Conservation (phyloP, 1,139 yeast species). For the Candida sojae region DNA sequence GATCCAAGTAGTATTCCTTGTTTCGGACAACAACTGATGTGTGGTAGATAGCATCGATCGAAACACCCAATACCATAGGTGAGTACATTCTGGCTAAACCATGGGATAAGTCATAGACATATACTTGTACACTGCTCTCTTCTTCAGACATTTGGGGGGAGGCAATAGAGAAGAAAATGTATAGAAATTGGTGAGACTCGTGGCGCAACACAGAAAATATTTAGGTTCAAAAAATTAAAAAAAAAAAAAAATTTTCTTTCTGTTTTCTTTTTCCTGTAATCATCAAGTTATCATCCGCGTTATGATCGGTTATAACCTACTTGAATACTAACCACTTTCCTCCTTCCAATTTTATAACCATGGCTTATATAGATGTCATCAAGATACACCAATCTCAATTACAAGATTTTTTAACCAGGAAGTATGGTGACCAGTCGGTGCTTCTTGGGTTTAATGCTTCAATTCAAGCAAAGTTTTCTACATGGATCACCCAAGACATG, state of each 20-base stretch:
- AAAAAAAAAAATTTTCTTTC: conserved; percentile 1
- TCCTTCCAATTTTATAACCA: neutral
- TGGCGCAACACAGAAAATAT: too few species aligned
- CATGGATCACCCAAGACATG: conserved; percentile 40
- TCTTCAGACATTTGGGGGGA: neutral
- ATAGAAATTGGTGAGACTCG: too few species aligned
- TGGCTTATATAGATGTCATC: conserved; percentile 23
- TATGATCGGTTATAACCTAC: neutral
- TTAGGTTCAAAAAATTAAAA: neutral
- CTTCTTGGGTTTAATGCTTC: conserved; percentile 46
- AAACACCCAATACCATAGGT: conserved; percentile 45
- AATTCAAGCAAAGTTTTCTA: conserved; percentile 42
- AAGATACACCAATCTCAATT: conserved; percentile 29
- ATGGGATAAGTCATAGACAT: conserved; percentile 64
- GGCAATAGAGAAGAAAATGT: neutral
- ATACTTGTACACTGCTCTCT: conserved; percentile 36
- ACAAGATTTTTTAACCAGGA: conserved; percentile 27
- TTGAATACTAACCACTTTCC: neutral
- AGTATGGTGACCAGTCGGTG: conserved; percentile 44
- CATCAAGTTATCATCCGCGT: neutral
- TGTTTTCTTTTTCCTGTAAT: neutral
- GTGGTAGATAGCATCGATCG: conserved; percentile 67
- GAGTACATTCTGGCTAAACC: conserved; percentile 47
- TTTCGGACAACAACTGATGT: conserved; percentile 61
- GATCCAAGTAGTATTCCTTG: conserved; percentile 60